Conservation (phyloP, 2,329 filamentous ascomycete genomes). For the Neodidymelliopsis sp. region DNA sequence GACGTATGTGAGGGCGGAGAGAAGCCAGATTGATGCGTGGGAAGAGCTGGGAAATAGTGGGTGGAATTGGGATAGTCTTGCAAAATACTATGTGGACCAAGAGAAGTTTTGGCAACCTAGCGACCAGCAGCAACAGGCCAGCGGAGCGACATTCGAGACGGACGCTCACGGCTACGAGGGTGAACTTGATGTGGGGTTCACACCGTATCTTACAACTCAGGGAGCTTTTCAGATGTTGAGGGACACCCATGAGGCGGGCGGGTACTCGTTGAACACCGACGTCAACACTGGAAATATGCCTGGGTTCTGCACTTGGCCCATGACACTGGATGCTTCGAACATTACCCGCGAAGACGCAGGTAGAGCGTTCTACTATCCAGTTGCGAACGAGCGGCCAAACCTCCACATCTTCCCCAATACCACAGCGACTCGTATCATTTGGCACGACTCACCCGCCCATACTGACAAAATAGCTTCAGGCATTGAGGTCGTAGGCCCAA, state of each 20-base stretch:
- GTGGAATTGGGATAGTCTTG: slow-evolving; percentile 44
- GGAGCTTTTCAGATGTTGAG: slow-evolving; percentile 44
- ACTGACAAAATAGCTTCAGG: slow-evolving; percentile 28
- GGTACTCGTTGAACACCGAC: slow-evolving; percentile 52
- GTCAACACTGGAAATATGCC: slow-evolving; percentile 54
- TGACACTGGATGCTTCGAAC: slow-evolving; percentile 50
- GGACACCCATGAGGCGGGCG: slow-evolving; percentile 44
- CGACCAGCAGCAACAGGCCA: slow-evolving; percentile 18
- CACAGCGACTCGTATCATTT: slow-evolving; percentile 51
- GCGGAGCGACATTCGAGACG: slow-evolving; percentile 36
- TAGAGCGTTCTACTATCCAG: slow-evolving; percentile 57
- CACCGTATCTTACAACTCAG: slow-evolving; percentile 33
- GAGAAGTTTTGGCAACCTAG: slow-evolving; percentile 38
- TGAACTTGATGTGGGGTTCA: slow-evolving; percentile 40
- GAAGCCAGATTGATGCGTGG: slow-evolving; percentile 45
- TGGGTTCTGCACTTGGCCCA: slow-evolving; percentile 55
- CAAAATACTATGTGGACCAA: slow-evolving; percentile 36
- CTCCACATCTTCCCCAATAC: slow-evolving; percentile 55
- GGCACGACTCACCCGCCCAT: slow-evolving; percentile 25
- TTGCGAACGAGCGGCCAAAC: slow-evolving; percentile 50
- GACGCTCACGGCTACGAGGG: slow-evolving; percentile 33
- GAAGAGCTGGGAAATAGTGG: slow-evolving; percentile 43
- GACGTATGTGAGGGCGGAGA: slow-evolving; percentile 47
- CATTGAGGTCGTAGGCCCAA: slow-evolving; percentile 33
- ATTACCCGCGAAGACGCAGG: slow-evolving; percentile 57